phyloP scores from a whole-genome alignment of 2,329 filamentous ascomycete species.

The Aspergillus arachidicola region DNA sequence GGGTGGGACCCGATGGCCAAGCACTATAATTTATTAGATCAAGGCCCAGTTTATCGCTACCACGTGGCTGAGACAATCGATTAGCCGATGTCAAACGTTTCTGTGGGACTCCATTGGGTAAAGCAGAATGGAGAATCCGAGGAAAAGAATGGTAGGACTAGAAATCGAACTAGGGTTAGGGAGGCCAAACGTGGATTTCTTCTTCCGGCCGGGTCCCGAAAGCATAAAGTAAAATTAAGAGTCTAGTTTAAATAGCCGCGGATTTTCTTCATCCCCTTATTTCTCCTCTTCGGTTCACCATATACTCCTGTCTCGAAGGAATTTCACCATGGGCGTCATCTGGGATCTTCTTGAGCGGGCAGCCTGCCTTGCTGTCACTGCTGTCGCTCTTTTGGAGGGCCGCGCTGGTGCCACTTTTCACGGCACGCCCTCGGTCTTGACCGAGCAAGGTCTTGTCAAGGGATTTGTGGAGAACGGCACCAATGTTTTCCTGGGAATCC shows the following conservation, averaged over 20 bases:
- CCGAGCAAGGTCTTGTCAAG: constrained; percentile 24
- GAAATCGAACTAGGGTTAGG: not conserved
- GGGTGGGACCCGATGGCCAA: not conserved
- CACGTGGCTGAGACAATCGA: constrained; percentile 3
- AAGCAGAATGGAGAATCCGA: not conserved
- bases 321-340: constrained; percentile 17
- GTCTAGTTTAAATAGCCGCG: not conserved
- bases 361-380: constrained; percentile 17
- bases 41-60: not conserved
- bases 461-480: constrained; percentile 29
- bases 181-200: not conserved
- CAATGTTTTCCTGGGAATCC: constrained; percentile 27
- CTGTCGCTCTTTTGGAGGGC: constrained; percentile 7
- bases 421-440: constrained; percentile 16
- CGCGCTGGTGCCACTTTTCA: constrained; percentile 11
- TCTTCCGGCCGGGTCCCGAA: not conserved
- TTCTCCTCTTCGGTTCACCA: not conserved
- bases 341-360: constrained; percentile 7
- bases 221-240: not conserved
- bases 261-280: not conserved
- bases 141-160: not conserved
- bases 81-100: not conserved
- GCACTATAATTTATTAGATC: not conserved
- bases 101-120: not conserved
- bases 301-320: not conserved